Evolutionary conservation across 2,329 filamentous ascomycete species (phyloP).

Genomic region (Penicillium corylophilum): DNA sequence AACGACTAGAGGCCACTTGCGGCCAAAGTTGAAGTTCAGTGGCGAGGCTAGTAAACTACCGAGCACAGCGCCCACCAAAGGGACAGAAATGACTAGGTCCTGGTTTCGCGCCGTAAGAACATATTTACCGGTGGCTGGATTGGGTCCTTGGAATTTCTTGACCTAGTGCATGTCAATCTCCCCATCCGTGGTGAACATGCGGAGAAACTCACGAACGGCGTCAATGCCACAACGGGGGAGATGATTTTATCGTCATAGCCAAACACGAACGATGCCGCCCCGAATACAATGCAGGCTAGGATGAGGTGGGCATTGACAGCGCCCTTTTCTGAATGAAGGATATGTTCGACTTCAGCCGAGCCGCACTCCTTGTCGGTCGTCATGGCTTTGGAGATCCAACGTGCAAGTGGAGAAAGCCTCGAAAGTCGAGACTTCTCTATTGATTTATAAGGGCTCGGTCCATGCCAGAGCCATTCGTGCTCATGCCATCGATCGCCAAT

Average conservation of each 20-base stretch:
- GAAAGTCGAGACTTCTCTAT: conserved; percentile 3
- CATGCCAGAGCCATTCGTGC: neutral
- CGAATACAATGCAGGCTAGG: conserved; percentile 29
- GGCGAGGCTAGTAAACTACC: conserved; percentile 35
- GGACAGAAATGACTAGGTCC: conserved; percentile 36
- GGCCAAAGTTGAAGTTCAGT: conserved; percentile 34
- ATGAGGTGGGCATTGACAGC: conserved; percentile 28
- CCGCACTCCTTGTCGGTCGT: conserved; percentile 3
- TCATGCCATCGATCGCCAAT: neutral
- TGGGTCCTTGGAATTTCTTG: conserved; percentile 31
- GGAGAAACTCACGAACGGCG: conserved; percentile 25
- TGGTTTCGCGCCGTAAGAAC: conserved; percentile 36
- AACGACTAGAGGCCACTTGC: conserved; percentile 35
- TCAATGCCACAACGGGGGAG: conserved; percentile 30
- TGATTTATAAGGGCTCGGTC: neutral
- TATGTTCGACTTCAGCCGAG: conserved; percentile 21
- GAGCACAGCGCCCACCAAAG: conserved; percentile 35
- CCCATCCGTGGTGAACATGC: neutral
- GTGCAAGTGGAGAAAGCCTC: conserved; percentile 1
- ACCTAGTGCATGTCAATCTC: conserved; percentile 19
- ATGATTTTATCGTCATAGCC: conserved; percentile 37
- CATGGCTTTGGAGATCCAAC: conserved; percentile 10
- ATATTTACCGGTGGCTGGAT: conserved; percentile 21
- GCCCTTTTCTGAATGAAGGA: conserved; percentile 17
- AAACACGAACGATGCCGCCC: conserved; percentile 34